Evolutionary conservation across 2,329 filamentous ascomycete species (phyloP).

Genomic region (Aspergillus piperis): DNA sequence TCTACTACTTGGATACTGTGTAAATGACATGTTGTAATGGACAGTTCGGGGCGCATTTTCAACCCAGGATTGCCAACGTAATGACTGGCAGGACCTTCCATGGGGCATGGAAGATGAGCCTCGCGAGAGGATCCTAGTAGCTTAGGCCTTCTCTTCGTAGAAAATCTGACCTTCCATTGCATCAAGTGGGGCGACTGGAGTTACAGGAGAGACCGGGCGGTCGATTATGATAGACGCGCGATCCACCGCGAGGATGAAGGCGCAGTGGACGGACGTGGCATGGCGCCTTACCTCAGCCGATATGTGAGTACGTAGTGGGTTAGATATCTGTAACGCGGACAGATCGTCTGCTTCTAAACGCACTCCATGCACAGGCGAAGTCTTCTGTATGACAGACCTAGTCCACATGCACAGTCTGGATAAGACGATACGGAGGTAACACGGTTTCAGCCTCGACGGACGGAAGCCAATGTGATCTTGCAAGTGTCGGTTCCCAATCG

Average conservation of each 20-base stretch:
- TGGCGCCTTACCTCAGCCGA: not conserved
- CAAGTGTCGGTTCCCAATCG: slow-evolving; percentile 10
- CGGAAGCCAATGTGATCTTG: not conserved
- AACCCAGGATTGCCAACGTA: not conserved
- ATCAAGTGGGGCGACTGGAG: not conserved
- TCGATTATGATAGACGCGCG: not conserved
- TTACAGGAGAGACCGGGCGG: not conserved
- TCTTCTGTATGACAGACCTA: not conserved
- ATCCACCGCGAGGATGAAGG: not conserved
- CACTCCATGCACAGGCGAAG: not conserved
- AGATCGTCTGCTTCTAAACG: not conserved
- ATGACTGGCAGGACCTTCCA: not conserved
- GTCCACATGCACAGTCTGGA: not conserved
- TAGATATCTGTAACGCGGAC: not conserved
- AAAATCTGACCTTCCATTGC: not conserved
- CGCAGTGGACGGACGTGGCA: not conserved
- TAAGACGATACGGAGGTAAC: not conserved
- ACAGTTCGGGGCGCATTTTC: not conserved
- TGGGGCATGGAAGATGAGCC: not conserved
- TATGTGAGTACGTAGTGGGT: too few relatives aligned
- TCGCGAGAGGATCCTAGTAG: not conserved
- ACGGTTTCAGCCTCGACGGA: slow-evolving; percentile 10
- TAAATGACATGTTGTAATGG: not conserved
- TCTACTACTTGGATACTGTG: too few relatives aligned
- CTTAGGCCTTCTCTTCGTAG: slow-evolving; percentile 1